A percentile compares a stretch with the other conserved stretches of the same genome.
Conservation (phyloP, 2,329 filamentous ascomycete genomes). For the Alternaria sp. region DNA sequence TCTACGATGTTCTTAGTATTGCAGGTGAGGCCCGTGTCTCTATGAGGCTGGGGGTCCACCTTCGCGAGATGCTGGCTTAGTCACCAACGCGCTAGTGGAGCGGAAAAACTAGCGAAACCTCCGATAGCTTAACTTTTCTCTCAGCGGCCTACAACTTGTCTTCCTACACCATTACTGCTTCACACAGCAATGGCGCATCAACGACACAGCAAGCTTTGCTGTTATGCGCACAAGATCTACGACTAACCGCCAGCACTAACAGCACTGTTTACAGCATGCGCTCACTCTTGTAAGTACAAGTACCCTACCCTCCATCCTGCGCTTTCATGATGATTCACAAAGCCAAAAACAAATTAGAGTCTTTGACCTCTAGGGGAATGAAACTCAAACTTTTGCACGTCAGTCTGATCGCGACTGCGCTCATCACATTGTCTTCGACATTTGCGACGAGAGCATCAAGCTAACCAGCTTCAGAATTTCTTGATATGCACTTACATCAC, state of each 20-base stretch:
- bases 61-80: conserved; percentile 9
- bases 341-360: conserved; percentile 55
- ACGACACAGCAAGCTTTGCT: not conserved
- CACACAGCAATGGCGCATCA: conserved; percentile 3
- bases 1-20: not conserved
- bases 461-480: conserved; percentile 21
- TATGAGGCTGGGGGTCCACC: not conserved
- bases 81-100: conserved; percentile 19
- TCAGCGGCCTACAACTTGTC: conserved; percentile 7
- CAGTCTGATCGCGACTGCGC: conserved; percentile 48
- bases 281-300: conserved; percentile 20
- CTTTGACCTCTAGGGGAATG: conserved; percentile 53
- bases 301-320: conserved; percentile 6
- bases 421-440: not conserved
- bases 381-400: conserved; percentile 54
- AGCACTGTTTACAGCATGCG: not conserved
- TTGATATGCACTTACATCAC: not conserved
- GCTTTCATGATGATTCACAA: conserved; percentile 50
- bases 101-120: conserved; percentile 29
- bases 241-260: not conserved
- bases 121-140: conserved; percentile 23
- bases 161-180: conserved; percentile 9
- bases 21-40: not conserved
- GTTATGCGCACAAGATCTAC: not conserved
- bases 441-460: not conserved